phyloP scores from a whole-genome alignment of 1,284 basidiomycete species.

The Rhodotorula mucilaginosa region DNA sequence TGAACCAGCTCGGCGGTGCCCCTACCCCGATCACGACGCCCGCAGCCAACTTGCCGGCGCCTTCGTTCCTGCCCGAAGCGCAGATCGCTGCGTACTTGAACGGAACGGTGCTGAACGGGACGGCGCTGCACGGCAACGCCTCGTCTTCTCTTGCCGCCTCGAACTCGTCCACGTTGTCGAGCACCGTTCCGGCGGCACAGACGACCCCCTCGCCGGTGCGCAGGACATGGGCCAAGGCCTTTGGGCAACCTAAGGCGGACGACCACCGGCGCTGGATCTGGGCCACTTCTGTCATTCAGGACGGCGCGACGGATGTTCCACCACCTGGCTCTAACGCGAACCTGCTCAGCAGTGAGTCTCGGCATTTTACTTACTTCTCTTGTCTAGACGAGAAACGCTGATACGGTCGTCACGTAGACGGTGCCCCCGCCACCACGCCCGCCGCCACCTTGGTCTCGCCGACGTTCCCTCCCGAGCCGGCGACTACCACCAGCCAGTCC shows the following conservation, averaged over 20 bases:
- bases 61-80: constrained; percentile 1
- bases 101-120: not conserved
- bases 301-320: constrained; percentile 22
- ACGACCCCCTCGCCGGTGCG: not conserved
- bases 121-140: not conserved
- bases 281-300: constrained; percentile 29
- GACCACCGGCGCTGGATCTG: constrained; percentile 26
- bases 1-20: not conserved
- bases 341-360: constrained; percentile 1
- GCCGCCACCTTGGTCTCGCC: constrained; percentile 10
- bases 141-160: not conserved
- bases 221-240: not conserved
- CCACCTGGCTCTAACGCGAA: constrained; percentile 24
- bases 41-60: not conserved
- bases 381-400: not conserved
- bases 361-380: not conserved
- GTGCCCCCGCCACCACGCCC: constrained; percentile 10
- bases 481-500: not conserved
- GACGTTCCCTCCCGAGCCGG: not conserved
- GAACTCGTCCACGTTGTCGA: not conserved
- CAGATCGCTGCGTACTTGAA: not conserved
- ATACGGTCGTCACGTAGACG: not conserved
- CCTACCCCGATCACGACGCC: constrained; percentile 14
- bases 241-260: not conserved
- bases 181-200: not conserved